Percentiles rank a stretch among this genome's conserved stretches.
phyloP scores from a whole-genome alignment of 192 early-diverging fungal species.

The Backusella sp. region DNA sequence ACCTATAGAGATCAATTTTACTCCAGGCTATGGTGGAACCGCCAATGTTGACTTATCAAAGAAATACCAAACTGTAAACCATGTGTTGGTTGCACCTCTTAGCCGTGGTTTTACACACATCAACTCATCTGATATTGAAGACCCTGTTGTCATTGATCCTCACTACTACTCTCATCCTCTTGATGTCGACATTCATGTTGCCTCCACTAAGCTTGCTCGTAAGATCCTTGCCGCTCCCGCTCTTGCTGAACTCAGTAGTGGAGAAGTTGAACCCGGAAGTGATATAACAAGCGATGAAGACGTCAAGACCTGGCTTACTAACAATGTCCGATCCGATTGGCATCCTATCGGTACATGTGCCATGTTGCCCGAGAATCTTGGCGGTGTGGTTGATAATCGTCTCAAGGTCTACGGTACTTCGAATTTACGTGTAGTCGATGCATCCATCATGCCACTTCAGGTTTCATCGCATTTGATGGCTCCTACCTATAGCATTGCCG shows the following conservation, averaged over 20 bases:
- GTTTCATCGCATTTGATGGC: conserved; percentile 18
- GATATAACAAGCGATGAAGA: background rate
- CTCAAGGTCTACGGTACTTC: conserved; percentile 25
- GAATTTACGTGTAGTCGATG: conserved; percentile 33
- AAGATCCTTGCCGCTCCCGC: background rate
- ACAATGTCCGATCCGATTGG: background rate
- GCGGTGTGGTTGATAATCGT: conserved; percentile 28
- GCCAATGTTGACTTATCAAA: background rate
- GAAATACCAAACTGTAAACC: conserved; percentile 7
- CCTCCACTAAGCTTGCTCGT: background rate
- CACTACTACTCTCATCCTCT: background rate
- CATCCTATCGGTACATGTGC: background rate
- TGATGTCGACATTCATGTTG: background rate
- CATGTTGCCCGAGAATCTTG: background rate
- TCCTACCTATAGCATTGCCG: conserved; percentile 21
- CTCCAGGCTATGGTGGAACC: background rate
- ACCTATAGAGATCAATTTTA: background rate
- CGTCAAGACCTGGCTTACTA: background rate
- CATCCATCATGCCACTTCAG: conserved; percentile 27
- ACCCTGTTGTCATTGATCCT: background rate
- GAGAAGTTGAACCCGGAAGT: background rate
- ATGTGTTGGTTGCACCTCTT: background rate
- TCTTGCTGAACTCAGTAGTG: background rate
- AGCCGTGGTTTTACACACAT: background rate
- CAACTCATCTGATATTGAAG: background rate